phyloP scores from a whole-genome alignment of 441 rosid species.

The Cnidoscolus chayamansa region DNA sequence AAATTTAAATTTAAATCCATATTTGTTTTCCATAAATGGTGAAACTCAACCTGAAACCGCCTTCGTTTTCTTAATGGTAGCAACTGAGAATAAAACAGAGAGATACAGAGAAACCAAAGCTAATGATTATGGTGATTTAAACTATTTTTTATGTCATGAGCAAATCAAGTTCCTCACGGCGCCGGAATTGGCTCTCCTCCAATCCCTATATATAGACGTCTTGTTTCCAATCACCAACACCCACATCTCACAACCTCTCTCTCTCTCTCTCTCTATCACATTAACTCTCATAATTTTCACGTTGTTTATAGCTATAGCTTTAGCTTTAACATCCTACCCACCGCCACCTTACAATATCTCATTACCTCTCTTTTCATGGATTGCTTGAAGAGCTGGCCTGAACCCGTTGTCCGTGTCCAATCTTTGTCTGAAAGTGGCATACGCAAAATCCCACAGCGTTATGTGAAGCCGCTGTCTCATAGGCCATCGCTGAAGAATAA shows the following conservation, averaged over 20 bases:
- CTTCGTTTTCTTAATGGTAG: too few relatives aligned
- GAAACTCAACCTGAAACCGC: too few relatives aligned
- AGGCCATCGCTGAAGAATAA: constrained; percentile 34
- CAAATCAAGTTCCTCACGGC: constrained; percentile 39
- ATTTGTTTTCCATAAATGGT: too few relatives aligned
- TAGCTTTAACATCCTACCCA: not conserved
- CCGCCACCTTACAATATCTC: not conserved
- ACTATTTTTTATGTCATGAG: not conserved
- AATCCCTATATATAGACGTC: constrained; percentile 20
- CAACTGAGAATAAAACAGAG: too few relatives aligned
- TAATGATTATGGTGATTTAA: not conserved
- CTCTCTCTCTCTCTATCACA: not conserved
- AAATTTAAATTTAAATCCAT: too few relatives aligned
- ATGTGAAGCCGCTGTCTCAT: constrained; percentile 55
- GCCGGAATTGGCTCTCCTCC: constrained; percentile 22
- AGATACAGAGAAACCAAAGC: not conserved
- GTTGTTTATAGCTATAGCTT: not conserved
- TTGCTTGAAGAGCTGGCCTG: constrained; percentile 57
- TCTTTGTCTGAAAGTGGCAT: constrained; percentile 60
- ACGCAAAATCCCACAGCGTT: constrained; percentile 51
- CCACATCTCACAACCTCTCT: not conserved
- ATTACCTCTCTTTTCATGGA: constrained; percentile 13
- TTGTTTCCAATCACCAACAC: not conserved
- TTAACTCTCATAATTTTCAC: constrained; percentile 13
- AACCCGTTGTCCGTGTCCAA: constrained; percentile 76